Percentiles rank a stretch among this genome's conserved stretches.
These are phyloP conservation scores for Monosporascus sp. DNA, from an alignment of 2,329 filamentous ascomycete genomes.

Conservation along the genomic window DNA sequence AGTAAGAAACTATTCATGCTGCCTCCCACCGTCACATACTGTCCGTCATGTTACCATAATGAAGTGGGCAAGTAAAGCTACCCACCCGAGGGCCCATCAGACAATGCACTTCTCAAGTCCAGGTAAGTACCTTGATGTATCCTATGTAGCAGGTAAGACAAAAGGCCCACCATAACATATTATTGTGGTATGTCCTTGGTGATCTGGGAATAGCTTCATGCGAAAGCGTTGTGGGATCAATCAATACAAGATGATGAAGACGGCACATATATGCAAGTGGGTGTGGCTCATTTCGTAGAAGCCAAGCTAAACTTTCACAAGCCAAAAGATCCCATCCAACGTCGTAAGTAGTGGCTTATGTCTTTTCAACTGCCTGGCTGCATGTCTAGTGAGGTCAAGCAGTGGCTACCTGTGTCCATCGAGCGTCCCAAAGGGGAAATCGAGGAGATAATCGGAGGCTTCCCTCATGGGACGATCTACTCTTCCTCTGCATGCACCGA, in stretches of 20 bases:
- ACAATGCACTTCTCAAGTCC: too few relatives aligned
- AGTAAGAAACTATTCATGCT: neutral
- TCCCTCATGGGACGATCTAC: neutral
- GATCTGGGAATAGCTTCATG: neutral
- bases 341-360: neutral
- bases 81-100: neutral
- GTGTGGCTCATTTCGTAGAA: neutral
- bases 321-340: neutral
- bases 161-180: too few relatives aligned
- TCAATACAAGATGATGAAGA: neutral
- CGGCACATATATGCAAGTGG: neutral
- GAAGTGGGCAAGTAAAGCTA: neutral
- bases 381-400: neutral
- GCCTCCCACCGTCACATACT: neutral
- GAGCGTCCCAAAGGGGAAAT: slow-evolving; percentile 16
- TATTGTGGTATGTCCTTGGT: neutral
- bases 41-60: neutral
- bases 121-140: too few relatives aligned
- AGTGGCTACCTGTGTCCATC: neutral
- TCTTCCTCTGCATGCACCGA: too few relatives aligned
- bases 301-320: neutral
- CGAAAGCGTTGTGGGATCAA: neutral
- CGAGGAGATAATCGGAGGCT: slow-evolving; percentile 11
- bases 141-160: too few relatives aligned
- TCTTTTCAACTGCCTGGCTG: neutral